phyloP scores from a whole-genome alignment of 345 rosid genomes.

The Hibiscus tridactylites region DNA sequence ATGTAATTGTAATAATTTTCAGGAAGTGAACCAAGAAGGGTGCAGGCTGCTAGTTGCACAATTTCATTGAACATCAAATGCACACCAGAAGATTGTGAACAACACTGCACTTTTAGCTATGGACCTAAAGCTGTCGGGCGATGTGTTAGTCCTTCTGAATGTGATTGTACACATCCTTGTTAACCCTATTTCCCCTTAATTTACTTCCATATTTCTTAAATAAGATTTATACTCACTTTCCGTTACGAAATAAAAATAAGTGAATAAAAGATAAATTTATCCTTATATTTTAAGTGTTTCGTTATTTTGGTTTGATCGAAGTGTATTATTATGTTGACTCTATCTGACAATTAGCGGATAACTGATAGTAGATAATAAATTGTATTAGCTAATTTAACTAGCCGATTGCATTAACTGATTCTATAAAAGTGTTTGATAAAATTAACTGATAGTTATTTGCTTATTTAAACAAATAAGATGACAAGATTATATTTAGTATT shows the following conservation, averaged over 20 bases:
- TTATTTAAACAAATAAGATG: no score
- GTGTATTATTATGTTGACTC: no score
- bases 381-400: no score
- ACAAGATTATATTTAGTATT: no score
- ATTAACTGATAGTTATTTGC: no score
- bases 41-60: background rate
- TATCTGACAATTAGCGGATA: no score
- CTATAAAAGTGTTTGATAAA: no score
- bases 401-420: no score
- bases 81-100: background rate
- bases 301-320: no score
- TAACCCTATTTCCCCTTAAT: background rate
- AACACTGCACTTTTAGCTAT: background rate
- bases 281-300: no score
- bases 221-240: background rate
- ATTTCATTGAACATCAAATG: background rate
- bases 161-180: background rate
- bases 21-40: background rate
- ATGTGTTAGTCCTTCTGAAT: background rate
- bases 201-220: background rate
- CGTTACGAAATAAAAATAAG: background rate
- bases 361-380: no score
- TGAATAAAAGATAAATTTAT: no score
- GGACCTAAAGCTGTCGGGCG: background rate
- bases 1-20: background rate